phyloP scores from a whole-genome alignment of 2,329 filamentous ascomycete genomes.

The Chrysoporthe cubensis region DNA sequence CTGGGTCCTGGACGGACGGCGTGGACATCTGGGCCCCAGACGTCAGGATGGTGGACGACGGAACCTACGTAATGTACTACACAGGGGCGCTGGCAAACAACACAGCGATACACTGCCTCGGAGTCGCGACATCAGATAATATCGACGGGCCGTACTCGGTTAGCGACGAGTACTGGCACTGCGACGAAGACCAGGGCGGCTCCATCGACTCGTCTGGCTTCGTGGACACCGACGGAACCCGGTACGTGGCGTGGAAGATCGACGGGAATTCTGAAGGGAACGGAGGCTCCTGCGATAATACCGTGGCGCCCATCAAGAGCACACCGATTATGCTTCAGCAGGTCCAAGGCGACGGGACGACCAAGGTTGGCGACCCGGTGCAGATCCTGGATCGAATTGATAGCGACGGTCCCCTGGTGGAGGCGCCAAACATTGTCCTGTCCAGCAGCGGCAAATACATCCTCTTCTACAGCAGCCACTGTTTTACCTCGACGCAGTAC shows the following conservation, averaged over 20 bases:
- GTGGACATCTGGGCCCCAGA: slow-evolving; percentile 65
- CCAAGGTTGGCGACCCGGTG: slow-evolving; percentile 53
- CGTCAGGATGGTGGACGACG: slow-evolving; percentile 52
- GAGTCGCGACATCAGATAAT: slow-evolving; percentile 53
- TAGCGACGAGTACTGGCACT: slow-evolving; percentile 52
- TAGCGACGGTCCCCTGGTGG: slow-evolving; percentile 59
- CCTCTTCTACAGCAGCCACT: slow-evolving; percentile 66
- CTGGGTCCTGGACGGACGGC: slow-evolving; percentile 58
- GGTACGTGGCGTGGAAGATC: slow-evolving; percentile 68
- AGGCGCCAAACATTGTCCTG: slow-evolving; percentile 61
- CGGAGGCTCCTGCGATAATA: slow-evolving; percentile 51
- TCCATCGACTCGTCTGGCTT: slow-evolving; percentile 68
- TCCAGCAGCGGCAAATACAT: slow-evolving; percentile 55
- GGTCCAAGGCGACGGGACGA: slow-evolving; percentile 55
- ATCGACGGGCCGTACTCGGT: slow-evolving; percentile 58
- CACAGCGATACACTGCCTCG: slow-evolving; percentile 58
- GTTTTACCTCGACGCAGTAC: slow-evolving; percentile 58
- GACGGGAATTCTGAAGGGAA: slow-evolving; percentile 62
- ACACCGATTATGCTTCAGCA: slow-evolving; percentile 64
- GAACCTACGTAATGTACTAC: slow-evolving; percentile 66
- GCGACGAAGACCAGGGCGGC: slow-evolving; percentile 57
- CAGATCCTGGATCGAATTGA: slow-evolving; percentile 50
- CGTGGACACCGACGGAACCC: slow-evolving; percentile 54
- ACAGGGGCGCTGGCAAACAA: slow-evolving; percentile 49
- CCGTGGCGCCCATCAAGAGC: slow-evolving; percentile 42